These are phyloP conservation scores for Bombardia bombarda DNA, from an alignment of 495 filamentous ascomycete genomes.

Conservation along the genomic window DNA sequence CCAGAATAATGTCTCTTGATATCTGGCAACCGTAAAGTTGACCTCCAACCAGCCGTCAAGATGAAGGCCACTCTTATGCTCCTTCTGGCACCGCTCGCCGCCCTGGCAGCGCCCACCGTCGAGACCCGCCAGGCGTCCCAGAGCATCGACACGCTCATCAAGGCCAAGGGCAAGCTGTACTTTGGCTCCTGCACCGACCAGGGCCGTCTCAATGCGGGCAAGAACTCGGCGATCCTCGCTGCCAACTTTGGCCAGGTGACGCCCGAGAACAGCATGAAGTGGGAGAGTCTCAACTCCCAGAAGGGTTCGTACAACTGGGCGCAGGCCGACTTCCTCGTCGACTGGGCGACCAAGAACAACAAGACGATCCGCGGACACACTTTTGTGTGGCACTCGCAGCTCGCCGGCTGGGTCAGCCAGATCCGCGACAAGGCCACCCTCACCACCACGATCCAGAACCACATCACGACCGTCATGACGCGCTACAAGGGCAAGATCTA, in stretches of 20 bases:
- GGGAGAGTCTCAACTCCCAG: slow-evolving; percentile 42
- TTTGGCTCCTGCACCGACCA: slow-evolving; percentile 50
- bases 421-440: slow-evolving; percentile 44
- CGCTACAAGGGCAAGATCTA: slow-evolving; percentile 57
- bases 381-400: slow-evolving; percentile 56
- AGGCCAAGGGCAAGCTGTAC: slow-evolving; percentile 55
- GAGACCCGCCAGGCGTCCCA: slow-evolving; percentile 30
- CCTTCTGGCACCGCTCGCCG: slow-evolving; percentile 28
- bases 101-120: slow-evolving; percentile 24
- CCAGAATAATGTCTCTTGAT: too few relatives aligned
- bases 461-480: slow-evolving; percentile 47
- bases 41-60: slow-evolving; percentile 10
- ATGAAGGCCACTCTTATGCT: slow-evolving; percentile 35
- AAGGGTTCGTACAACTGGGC: slow-evolving; percentile 44
- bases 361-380: slow-evolving; percentile 57
- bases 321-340: slow-evolving; percentile 48
- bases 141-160: slow-evolving; percentile 47
- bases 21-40: too few relatives aligned
- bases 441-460: slow-evolving; percentile 49
- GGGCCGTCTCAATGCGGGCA: slow-evolving; percentile 39
- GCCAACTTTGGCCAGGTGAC: slow-evolving; percentile 56
- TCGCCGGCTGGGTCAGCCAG: slow-evolving; percentile 50
- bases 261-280: slow-evolving; percentile 64
- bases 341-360: slow-evolving; percentile 49
- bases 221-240: slow-evolving; percentile 48